A percentile compares a stretch with the other conserved stretches of the same genome.
Conservation (phyloP, 169 alveolate genomes). For the Plasmodium malariae region DNA sequence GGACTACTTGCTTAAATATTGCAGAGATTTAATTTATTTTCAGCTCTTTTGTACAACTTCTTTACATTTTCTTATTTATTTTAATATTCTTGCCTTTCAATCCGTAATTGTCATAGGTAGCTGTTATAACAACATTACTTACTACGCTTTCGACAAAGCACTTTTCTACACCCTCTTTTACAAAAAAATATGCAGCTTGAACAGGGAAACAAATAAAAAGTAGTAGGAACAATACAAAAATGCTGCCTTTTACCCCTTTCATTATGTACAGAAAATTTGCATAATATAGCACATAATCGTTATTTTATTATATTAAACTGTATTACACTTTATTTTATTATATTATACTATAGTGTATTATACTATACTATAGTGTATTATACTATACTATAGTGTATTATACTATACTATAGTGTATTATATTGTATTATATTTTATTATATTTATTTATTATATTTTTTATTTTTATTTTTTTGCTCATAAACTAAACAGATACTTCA, state of each 20-base stretch:
- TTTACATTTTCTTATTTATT: neutral
- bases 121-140: constrained; percentile 37
- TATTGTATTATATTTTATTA: too few relatives aligned
- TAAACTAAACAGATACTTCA: too few relatives aligned
- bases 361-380: too few relatives aligned
- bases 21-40: too few relatives aligned
- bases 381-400: too few relatives aligned
- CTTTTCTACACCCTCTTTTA: constrained; percentile 62
- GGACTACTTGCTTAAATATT: too few relatives aligned
- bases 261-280: neutral
- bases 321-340: too few relatives aligned
- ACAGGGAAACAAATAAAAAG: constrained; percentile 10
- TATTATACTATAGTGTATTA: too few relatives aligned
- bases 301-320: neutral
- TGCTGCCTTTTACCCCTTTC: constrained; percentile 18
- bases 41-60: too few relatives aligned
- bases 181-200: constrained; percentile 45
- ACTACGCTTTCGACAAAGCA: constrained; percentile 64
- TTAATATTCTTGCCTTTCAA: constrained; percentile 17
- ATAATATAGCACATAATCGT: neutral
- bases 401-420: too few relatives aligned
- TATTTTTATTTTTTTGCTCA: too few relatives aligned
- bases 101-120: constrained; percentile 65
- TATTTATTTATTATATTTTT: too few relatives aligned
- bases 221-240: neutral